phyloP scores from a whole-genome alignment of 2,329 filamentous ascomycete genomes.

The Stylonectria norvegica region DNA sequence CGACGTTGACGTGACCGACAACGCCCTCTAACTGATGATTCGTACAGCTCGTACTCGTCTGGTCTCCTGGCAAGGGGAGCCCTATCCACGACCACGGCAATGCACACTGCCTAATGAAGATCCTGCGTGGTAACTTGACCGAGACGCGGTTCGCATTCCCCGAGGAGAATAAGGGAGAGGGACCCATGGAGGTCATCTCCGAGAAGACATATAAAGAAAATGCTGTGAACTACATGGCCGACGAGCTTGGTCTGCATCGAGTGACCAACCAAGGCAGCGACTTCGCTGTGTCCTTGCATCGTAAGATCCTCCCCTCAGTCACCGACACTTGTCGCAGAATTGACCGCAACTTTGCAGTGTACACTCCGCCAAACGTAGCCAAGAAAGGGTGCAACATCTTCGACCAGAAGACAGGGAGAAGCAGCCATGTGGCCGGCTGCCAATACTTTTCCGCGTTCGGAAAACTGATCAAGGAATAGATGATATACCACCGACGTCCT shows the following conservation, averaged over 20 bases:
- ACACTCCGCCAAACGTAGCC: constrained; percentile 86
- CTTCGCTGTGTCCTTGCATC: constrained; percentile 80
- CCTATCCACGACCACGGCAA: constrained; percentile 87
- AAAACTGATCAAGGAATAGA: constrained; percentile 40
- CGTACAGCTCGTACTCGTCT: constrained; percentile 75
- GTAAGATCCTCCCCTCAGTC: constrained; percentile 38
- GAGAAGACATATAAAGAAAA: constrained; percentile 67
- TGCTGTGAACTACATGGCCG: constrained; percentile 85
- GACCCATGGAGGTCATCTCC: constrained; percentile 61
- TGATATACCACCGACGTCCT: constrained; percentile 3
- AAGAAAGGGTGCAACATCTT: constrained; percentile 80
- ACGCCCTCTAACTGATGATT: constrained; percentile 15
- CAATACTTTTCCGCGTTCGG: constrained; percentile 68
- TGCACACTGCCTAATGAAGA: constrained; percentile 90
- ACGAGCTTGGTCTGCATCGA: constrained; percentile 81
- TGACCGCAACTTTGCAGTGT: constrained; percentile 50
- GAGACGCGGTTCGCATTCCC: constrained; percentile 83
- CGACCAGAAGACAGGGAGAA: constrained; percentile 70
- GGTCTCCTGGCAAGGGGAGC: constrained; percentile 79
- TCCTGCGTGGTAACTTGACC: constrained; percentile 72
- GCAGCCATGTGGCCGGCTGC: constrained; percentile 66
- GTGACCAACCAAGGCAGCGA: constrained; percentile 73
- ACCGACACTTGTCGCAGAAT: constrained; percentile 31
- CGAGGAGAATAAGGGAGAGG: constrained; percentile 40
- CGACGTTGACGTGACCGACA: constrained; percentile 1